These are phyloP conservation scores for Lactifluus volemus DNA, from an alignment of 768 basidiomycete species.

Conservation along the genomic window DNA sequence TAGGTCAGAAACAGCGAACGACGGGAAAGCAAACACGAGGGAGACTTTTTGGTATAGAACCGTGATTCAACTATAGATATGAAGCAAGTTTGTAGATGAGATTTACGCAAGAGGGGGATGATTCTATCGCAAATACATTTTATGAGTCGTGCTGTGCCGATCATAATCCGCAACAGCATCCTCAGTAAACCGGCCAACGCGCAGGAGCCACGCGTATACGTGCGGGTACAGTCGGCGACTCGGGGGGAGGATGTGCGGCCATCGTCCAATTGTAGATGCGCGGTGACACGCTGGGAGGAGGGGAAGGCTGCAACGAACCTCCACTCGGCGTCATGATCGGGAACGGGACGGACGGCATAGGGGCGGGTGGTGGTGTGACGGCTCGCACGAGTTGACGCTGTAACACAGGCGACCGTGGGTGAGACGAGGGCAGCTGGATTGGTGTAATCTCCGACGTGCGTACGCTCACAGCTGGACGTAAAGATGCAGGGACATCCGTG, in stretches of 20 bases:
- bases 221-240: slow-evolving; percentile 9
- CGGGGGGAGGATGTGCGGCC: not conserved
- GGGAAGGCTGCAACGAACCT: slow-evolving; percentile 10
- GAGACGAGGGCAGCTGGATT: slow-evolving; percentile 17
- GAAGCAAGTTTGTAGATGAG: not conserved
- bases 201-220: slow-evolving; percentile 6
- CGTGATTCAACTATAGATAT: not conserved
- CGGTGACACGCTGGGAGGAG: slow-evolving; percentile 20
- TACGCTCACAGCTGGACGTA: slow-evolving; percentile 8
- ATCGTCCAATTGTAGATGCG: slow-evolving; percentile 14
- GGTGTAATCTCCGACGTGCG: slow-evolving; percentile 19
- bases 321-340: not conserved
- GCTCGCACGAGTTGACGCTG: not conserved
- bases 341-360: not conserved
- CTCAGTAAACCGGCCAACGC: slow-evolving; percentile 14
- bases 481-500: not conserved
- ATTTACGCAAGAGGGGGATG: not conserved
- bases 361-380: slow-evolving; percentile 1
- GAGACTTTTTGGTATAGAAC: slow-evolving; percentile 11
- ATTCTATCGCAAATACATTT: not conserved
- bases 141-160: not conserved
- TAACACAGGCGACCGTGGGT: slow-evolving; percentile 2
- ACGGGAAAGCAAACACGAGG: not conserved
- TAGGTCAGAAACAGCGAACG: slow-evolving; percentile 3
- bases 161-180: not conserved